Percentiles rank a stretch among this genome's conserved stretches.
These are phyloP conservation scores for Aureobasidium sp. DNA, from an alignment of 2,329 filamentous ascomycete genomes.

Conservation along the genomic window DNA sequence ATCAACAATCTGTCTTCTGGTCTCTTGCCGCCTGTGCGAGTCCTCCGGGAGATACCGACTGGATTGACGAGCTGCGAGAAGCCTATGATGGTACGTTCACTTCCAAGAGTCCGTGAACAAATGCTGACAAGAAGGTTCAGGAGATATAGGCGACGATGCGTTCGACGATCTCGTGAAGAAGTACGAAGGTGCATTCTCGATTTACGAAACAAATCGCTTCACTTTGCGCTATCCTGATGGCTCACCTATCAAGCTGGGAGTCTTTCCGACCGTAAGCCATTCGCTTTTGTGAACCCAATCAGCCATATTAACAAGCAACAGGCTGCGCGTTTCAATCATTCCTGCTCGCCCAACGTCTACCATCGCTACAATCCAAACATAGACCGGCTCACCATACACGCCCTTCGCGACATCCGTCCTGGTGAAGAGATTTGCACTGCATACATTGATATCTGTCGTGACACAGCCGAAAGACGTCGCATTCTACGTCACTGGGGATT, in stretches of 20 bases:
- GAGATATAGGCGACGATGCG: not conserved
- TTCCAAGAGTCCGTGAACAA: not conserved
- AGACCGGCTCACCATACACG: conserved; percentile 18
- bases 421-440: conserved; percentile 22
- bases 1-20: conserved; percentile 12
- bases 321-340: conserved; percentile 14
- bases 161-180: conserved; percentile 11
- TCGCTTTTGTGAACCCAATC: no score
- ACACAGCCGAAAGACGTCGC: conserved; percentile 11
- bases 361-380: conserved; percentile 14
- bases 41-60: conserved; percentile 9
- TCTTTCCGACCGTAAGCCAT: conserved; percentile 10
- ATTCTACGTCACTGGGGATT: conserved; percentile 21
- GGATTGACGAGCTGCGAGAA: conserved; percentile 10
- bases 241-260: conserved; percentile 10
- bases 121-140: not conserved
- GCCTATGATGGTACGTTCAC: not conserved
- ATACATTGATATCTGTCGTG: conserved; percentile 17
- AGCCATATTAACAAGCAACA: not conserved
- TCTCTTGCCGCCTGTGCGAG: conserved; percentile 3
- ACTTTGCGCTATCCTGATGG: conserved; percentile 11
- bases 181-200: conserved; percentile 11
- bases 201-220: conserved; percentile 16
- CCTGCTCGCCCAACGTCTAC: conserved; percentile 14
- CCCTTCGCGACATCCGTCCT: conserved; percentile 20